These are phyloP conservation scores for Dictyostelium firmibasis DNA, from an alignment of 78 protist genomes.

Conservation along the genomic window DNA sequence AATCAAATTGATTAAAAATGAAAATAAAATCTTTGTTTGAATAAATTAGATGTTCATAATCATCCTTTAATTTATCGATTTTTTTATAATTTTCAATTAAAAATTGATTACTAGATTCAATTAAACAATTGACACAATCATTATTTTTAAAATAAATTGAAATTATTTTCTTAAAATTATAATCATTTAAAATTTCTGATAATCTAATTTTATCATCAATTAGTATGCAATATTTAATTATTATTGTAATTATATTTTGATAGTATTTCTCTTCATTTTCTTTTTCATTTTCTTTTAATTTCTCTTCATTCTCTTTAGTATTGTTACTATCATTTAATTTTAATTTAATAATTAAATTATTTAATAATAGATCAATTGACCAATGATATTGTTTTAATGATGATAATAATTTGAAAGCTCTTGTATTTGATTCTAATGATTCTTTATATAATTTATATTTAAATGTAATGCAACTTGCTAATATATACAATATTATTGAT, in stretches of 20 bases:
- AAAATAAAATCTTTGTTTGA: constrained; percentile 15
- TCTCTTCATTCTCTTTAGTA: not conserved
- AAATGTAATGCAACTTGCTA: not conserved
- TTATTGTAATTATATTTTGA: not conserved
- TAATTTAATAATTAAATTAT: not conserved
- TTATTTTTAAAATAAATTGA: not conserved
- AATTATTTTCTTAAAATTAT: no score
- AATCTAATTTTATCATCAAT: constrained; percentile 11
- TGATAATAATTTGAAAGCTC: constrained; percentile 11
- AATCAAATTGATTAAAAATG: constrained; percentile 13
- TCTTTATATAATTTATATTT: not conserved
- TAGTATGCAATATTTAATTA: not conserved
- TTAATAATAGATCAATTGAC: not conserved
- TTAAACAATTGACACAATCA: not conserved
- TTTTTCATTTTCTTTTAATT: not conserved
- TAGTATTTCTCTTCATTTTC: not conserved
- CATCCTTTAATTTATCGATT: constrained; percentile 13
- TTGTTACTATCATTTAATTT: not conserved
- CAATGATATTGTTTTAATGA: constrained; percentile 6
- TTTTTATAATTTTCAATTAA: not conserved
- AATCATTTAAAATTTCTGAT: not conserved
- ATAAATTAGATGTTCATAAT: constrained; percentile 19
- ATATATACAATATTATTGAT: constrained; percentile 25
- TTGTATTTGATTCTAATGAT: not conserved
- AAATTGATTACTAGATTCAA: not conserved